phyloP scores from a whole-genome alignment of 176 grass and related monocot genomes.

The Phoenix dactylifera region DNA sequence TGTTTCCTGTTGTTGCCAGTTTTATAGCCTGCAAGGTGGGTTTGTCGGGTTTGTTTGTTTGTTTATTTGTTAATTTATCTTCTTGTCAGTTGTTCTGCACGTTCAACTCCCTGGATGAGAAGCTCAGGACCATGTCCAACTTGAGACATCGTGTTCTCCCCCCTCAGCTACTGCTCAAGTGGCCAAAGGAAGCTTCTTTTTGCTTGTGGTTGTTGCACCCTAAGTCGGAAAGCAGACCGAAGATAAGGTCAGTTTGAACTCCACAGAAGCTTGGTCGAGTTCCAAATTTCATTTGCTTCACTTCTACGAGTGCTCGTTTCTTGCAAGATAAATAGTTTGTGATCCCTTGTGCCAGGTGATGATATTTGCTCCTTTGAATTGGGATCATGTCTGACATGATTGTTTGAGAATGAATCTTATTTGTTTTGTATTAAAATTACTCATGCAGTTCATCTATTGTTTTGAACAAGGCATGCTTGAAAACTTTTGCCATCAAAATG shows the following conservation, averaged over 20 bases:
- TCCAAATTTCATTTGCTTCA: not conserved
- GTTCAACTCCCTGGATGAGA: constrained; percentile 70
- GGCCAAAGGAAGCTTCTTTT: constrained; percentile 92
- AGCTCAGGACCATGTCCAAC: constrained; percentile 75
- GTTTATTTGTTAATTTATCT: not conserved
- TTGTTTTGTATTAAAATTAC: too few species aligned
- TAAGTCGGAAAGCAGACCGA: constrained; percentile 58
- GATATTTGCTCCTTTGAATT: too few species aligned
- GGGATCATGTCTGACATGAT: too few species aligned
- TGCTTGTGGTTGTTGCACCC: constrained; percentile 97
- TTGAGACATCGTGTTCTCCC: constrained; percentile 75
- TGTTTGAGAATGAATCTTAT: too few species aligned
- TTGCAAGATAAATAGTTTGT: too few species aligned
- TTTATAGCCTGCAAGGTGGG: not conserved
- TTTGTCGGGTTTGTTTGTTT: not conserved
- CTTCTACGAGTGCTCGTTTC: too few species aligned
- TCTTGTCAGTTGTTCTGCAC: constrained; percentile 65
- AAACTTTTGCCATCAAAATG: too few species aligned
- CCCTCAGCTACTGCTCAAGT: constrained; percentile 69
- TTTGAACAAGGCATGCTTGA: too few species aligned
- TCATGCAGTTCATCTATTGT: too few species aligned
- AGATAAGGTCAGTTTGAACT: constrained; percentile 48
- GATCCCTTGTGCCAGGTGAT: too few species aligned
- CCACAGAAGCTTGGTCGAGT: not conserved
- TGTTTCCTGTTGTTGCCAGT: not conserved